Evolutionary conservation across 2,329 filamentous ascomycete genomes (phyloP), one percentile per base, ranked within the genome.

Genomic region (Tolypocladium nubicola): DNA sequence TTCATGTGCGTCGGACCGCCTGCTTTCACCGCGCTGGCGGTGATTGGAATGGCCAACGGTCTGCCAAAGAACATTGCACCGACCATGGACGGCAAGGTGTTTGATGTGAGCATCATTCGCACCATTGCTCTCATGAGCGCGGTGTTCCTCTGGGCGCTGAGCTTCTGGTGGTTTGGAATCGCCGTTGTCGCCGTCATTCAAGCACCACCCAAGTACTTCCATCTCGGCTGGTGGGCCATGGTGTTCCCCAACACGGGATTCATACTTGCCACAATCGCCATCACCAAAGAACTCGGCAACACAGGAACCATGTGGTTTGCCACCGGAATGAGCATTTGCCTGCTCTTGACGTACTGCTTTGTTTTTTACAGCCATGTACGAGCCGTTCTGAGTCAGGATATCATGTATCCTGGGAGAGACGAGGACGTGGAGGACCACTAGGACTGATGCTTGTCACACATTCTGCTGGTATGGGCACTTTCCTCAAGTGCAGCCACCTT

Each of bases 1-100:
- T 90, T 88, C 74, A 89, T 90, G 74, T 86, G 84, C 59, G 87
- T 89, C n/a, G 87, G 87, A 0, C 86, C 87, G 1, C 86, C 86
- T 0, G 80, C 84, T 1, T 90, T 89, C 73, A 90, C 87, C 0
- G 83, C 82, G 1, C 73, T 89, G 16, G 86, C 87, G 0, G 75
- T 89, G 45, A 81, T 90, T 41, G 86, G 86, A 53, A 86, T 89
- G 79, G 79, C 85, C 0, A 67, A 68, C 39, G 59, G 62, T 3
- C 63, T 70, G 4, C 78, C 80, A 8, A 70, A 73, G 49, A 71
- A 70, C 9, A 70, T 82, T 35, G 76, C 80, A 55, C 69, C 68
- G 14, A 70, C 74, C 41, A 58, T 67, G 49, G 73, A 77, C 39
- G 75, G 76, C 6, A 55, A 78, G 26, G 41, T 61, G 33, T 65